Conservation (phyloP, 371 early-diverging fungal species). For the Thermomucor indicae-seudaticae region DNA sequence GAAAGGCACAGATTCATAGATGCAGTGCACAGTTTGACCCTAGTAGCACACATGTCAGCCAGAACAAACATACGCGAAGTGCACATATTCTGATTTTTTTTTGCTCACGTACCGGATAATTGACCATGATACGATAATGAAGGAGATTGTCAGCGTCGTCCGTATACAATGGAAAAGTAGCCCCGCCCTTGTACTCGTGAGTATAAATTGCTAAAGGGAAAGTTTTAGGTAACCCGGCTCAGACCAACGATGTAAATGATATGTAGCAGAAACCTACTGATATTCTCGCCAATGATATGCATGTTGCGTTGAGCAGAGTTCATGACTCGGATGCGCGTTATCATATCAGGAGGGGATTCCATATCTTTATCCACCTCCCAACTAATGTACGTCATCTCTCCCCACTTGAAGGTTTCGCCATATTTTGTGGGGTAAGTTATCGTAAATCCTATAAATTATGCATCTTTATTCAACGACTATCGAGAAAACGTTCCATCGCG, state of each 20-base stretch:
- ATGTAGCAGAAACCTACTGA: constrained; percentile 10
- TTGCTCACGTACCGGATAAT: constrained; percentile 16
- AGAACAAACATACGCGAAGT: neutral
- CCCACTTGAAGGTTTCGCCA: constrained; percentile 13
- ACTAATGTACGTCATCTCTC: constrained; percentile 12
- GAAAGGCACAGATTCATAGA: constrained; percentile 20
- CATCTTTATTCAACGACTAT: too few species aligned
- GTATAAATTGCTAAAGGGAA: constrained; percentile 13
- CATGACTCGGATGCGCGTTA: constrained; percentile 29
- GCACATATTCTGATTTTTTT: neutral
- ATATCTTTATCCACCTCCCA: constrained; percentile 20
- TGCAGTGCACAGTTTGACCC: constrained; percentile 14
- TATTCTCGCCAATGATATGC: constrained; percentile 24
- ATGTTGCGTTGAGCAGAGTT: constrained; percentile 22
- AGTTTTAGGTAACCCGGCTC: neutral
- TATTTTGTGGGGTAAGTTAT: constrained; percentile 20
- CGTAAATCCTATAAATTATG: constrained; percentile 11
- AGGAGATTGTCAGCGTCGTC: constrained; percentile 14
- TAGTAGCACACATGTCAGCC: neutral
- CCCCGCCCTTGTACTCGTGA: constrained; percentile 8
- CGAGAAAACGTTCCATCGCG: neutral
- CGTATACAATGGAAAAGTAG: constrained; percentile 12
- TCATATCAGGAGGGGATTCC: constrained; percentile 16
- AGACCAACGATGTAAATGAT: neutral
- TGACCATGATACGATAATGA: constrained; percentile 31